A percentile compares a stretch with the other conserved stretches of the same genome.
Conservation (phyloP, 2,329 filamentous ascomycete genomes). For the Cadophora luteo-olivacea region DNA sequence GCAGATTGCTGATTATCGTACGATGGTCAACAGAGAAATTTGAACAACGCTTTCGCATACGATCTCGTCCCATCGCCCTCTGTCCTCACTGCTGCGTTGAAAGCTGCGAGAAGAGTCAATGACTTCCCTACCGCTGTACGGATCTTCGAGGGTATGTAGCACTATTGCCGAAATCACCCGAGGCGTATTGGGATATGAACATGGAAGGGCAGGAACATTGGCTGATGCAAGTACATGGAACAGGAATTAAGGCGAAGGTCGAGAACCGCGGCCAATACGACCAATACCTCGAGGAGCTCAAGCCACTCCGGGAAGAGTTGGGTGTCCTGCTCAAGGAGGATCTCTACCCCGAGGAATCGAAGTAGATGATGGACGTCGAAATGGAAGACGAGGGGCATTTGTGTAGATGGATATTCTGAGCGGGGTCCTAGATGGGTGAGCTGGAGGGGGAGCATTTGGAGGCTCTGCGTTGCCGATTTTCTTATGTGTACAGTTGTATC, state of each 20-base stretch:
- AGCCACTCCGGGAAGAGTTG: conserved; percentile 90
- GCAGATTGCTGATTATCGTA: conserved; percentile 39
- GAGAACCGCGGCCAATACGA: conserved; percentile 98
- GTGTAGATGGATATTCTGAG: conserved; percentile 37
- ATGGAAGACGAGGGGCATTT: conserved; percentile 4
- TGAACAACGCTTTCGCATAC: conserved; percentile 99
- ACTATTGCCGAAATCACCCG: conserved; percentile 13
- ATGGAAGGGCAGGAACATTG: conserved; percentile 1
- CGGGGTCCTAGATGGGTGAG: conserved; percentile 32
- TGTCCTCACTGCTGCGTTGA: conserved; percentile 89
- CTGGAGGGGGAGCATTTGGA: conserved; percentile 26
- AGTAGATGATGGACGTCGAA: conserved; percentile 36
- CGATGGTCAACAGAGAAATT: conserved; percentile 70
- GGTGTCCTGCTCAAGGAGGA: conserved; percentile 91
- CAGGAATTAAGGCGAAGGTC: conserved; percentile 98
- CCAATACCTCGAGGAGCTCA: conserved; percentile 93
- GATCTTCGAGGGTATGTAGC: conserved; percentile 89
- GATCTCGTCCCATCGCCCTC: conserved; percentile 95
- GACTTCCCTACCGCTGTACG: conserved; percentile 98
- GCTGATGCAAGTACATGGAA: conserved; percentile 33
- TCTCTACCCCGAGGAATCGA: conserved; percentile 73
- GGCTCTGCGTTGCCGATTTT: conserved; percentile 39
- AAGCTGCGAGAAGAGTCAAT: conserved; percentile 94
- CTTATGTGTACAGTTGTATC: conserved; percentile 45
- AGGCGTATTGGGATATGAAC: conserved; percentile 12